Conservation (phyloP, 768 basidiomycete species). For the Coprinopsis cinerea region DNA sequence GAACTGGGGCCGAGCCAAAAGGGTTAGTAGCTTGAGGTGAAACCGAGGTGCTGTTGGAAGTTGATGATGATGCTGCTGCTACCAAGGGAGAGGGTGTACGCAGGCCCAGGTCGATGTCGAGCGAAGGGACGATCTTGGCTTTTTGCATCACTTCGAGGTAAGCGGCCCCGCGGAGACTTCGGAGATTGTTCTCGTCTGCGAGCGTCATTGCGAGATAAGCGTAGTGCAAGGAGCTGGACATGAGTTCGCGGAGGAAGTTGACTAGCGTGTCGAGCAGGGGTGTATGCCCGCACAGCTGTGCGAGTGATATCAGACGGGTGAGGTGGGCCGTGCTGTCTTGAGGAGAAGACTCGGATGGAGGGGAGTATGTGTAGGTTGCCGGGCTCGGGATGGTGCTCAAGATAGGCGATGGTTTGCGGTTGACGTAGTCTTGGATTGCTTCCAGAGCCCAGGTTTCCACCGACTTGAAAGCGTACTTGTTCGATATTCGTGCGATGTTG, state of each 20-base stretch:
- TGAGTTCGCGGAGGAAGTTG: constrained; percentile 50
- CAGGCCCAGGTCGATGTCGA: constrained; percentile 24
- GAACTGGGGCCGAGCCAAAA: neutral
- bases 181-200: constrained; percentile 62
- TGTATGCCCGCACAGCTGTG: constrained; percentile 61
- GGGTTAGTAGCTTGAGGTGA: too few species aligned
- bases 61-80: constrained; percentile 7
- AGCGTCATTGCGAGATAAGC: constrained; percentile 71
- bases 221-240: constrained; percentile 57
- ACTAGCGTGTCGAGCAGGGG: constrained; percentile 57
- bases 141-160: constrained; percentile 75
- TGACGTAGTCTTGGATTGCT: constrained; percentile 64
- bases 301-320: constrained; percentile 57
- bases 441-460: constrained; percentile 72
- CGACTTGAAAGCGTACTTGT: constrained; percentile 72
- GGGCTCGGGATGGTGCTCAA: constrained; percentile 36
- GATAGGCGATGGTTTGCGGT: constrained; percentile 47
- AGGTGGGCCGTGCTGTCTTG: constrained; percentile 39
- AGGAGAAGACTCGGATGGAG: constrained; percentile 11
- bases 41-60: neutral
- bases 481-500: constrained; percentile 57
- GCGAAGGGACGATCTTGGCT: constrained; percentile 36
- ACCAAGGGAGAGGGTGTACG: constrained; percentile 12
- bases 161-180: constrained; percentile 53
- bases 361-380: constrained; percentile 27